Conservation (phyloP, 768 basidiomycete genomes). For the Chalciporus sphaerocephalus region DNA sequence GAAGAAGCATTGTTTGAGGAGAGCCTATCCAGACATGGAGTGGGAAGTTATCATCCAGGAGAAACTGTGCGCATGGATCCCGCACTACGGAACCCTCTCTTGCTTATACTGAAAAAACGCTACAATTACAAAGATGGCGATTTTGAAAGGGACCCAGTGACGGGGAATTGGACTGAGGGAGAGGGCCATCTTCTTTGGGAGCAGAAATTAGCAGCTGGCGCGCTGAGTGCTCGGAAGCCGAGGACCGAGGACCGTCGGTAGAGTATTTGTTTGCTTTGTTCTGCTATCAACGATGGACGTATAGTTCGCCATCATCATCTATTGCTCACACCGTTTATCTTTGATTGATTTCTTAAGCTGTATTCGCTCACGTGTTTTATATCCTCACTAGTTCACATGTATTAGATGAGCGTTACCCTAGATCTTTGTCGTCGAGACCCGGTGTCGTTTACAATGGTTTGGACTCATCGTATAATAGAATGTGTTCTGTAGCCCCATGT, state of each 20-base stretch:
- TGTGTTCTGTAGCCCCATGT: too few species aligned
- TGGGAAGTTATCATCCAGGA: slow-evolving; percentile 80
- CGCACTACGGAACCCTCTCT: slow-evolving; percentile 73
- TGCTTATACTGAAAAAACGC: slow-evolving; percentile 64
- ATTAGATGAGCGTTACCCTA: background rate
- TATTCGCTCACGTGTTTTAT: background rate
- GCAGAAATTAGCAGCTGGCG: slow-evolving; percentile 42
- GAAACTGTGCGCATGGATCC: slow-evolving; percentile 89
- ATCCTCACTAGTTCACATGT: background rate
- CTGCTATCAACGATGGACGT: background rate
- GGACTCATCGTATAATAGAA: too few species aligned
- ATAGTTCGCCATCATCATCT: background rate
- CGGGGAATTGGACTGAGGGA: slow-evolving; percentile 63
- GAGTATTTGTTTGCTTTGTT: background rate
- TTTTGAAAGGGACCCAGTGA: slow-evolving; percentile 66
- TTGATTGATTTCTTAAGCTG: background rate
- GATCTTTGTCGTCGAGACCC: background rate
- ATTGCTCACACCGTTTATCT: slow-evolving; percentile 2
- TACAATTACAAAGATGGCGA: slow-evolving; percentile 83
- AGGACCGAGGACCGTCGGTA: slow-evolving; percentile 39
- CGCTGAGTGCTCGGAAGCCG: slow-evolving; percentile 33
- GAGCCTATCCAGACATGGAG: slow-evolving; percentile 69
- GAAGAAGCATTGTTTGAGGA: slow-evolving; percentile 87
- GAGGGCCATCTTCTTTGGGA: slow-evolving; percentile 67
- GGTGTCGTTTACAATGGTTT: too few species aligned